These are phyloP conservation scores for Sporothrix humicola DNA, from an alignment of 2,329 filamentous ascomycete species.

Conservation along the genomic window DNA sequence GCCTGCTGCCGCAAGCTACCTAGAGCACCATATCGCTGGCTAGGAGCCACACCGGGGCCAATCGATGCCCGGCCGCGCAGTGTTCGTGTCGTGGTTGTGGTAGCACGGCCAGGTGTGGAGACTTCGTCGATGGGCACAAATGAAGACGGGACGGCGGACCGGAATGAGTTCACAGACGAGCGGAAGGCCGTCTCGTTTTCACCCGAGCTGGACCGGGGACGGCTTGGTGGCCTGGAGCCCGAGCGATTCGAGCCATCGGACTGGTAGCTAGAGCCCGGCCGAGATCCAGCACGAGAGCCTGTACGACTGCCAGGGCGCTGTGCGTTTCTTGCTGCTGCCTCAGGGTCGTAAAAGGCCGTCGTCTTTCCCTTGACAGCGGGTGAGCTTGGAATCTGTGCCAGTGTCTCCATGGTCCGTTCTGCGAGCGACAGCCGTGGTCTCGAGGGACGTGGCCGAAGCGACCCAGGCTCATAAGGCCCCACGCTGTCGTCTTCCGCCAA, in stretches of 20 bases:
- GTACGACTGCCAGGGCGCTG: conserved; percentile 27
- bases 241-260: conserved; percentile 63
- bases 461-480: not conserved
- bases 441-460: conserved; percentile 26
- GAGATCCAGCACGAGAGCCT: conserved; percentile 45
- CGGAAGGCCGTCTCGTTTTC: conserved; percentile 53
- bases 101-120: conserved; percentile 47
- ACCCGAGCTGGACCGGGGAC: conserved; percentile 61
- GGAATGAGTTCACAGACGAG: conserved; percentile 53
- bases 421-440: conserved; percentile 66
- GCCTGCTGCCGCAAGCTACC: conserved; percentile 31
- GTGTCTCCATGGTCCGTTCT: conserved; percentile 84
- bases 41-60: conserved; percentile 26
- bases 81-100: conserved; percentile 44
- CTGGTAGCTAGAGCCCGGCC: conserved; percentile 65
- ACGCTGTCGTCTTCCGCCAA: not conserved
- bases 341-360: conserved; percentile 74
- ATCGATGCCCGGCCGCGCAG: conserved; percentile 39
- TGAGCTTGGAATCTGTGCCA: conserved; percentile 78
- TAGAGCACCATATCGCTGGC: conserved; percentile 26
- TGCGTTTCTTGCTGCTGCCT: conserved; percentile 58
- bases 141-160: conserved; percentile 49
- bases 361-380: conserved; percentile 69
- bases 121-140: conserved; percentile 49
- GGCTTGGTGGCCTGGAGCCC: conserved; percentile 57